Evolutionary conservation across 2,329 filamentous ascomycete genomes (phyloP), one percentile per base, ranked within the genome.

Genomic region (Ceratocystis cubensis): DNA sequence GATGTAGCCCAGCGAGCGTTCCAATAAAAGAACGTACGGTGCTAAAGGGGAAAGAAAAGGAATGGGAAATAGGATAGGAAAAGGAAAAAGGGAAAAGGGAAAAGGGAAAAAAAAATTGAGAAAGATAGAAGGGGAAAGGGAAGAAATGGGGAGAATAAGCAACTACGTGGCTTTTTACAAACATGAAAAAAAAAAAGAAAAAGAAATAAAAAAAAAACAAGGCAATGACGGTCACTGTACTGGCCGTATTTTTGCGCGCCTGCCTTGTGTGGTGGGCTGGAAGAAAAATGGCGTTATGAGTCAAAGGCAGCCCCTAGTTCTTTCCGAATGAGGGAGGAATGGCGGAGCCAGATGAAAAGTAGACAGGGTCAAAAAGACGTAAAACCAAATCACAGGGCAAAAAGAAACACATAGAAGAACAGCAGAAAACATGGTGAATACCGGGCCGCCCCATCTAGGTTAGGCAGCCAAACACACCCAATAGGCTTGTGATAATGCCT

Each of bases 1-100:
- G 53, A 61, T 64, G 41, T 28, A 50, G 53, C 62, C 53, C 62
- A 61, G 62, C 57, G 61, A 56, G 8, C 25, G 22, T 53, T 53
- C 48, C 48, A 53, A 63, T 17, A 25, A 48, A 48, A 15, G 30
- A 63, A 20, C 37, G 37, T 41, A 41, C 0, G n/a, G 22, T 10
- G 22, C 2, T 25, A 22, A 53, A 25, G 20, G 25, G 48, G n/a
- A 44, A 48, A 46, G 61, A 25, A 41, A 30, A 33, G 33, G n/a
- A 30, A 20, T 10, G 15, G 44, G 20, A 10, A 45, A 48, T 6
- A 41, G 37, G 2, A 48, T 44, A 20, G 15, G 37, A 28, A 20
- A 13, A 20, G 37, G n/a, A 3, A n/a, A 37, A 13, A 37, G 7
- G 37, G 33, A 17, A 5, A 59, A 17, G 25, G 20, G 10, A 59